Conservation (phyloP, 345 rosid genomes). For the Erucastrum elatum region DNA sequence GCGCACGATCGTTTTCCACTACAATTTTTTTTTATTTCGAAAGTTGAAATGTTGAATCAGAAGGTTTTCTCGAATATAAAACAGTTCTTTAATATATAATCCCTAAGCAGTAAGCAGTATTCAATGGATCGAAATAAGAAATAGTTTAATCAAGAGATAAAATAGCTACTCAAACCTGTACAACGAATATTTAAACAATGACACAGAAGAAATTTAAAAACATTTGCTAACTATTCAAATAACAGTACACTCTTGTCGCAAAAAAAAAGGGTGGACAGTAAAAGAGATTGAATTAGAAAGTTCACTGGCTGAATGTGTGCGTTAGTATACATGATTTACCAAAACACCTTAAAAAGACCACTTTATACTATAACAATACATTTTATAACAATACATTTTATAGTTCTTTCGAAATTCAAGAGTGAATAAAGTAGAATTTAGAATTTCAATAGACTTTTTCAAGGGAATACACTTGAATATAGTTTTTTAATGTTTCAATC, state of each 20-base stretch:
- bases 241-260: background rate
- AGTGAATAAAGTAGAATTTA: background rate
- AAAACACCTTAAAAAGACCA: background rate
- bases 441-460: background rate
- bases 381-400: background rate
- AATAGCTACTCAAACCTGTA: background rate
- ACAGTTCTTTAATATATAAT: background rate
- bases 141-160: background rate
- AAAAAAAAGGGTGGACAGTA: background rate
- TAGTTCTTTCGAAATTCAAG: background rate
- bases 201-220: background rate
- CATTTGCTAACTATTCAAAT: background rate
- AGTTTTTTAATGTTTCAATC: conserved; percentile 2
- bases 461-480: background rate
- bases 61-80: conserved; percentile 17
- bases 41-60: conserved; percentile 29
- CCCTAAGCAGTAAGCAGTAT: conserved; percentile 1
- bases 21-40: conserved; percentile 21
- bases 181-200: conserved; percentile 7
- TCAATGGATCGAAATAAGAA: conserved; percentile 28
- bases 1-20: conserved; percentile 41
- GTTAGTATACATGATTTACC: background rate
- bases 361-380: background rate
- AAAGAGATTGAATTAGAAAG: background rate
- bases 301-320: background rate